Percentiles rank a stretch among this genome's conserved stretches.
Conservation (phyloP, 2,329 filamentous ascomycete species). For the Pseudocercospora musae region DNA sequence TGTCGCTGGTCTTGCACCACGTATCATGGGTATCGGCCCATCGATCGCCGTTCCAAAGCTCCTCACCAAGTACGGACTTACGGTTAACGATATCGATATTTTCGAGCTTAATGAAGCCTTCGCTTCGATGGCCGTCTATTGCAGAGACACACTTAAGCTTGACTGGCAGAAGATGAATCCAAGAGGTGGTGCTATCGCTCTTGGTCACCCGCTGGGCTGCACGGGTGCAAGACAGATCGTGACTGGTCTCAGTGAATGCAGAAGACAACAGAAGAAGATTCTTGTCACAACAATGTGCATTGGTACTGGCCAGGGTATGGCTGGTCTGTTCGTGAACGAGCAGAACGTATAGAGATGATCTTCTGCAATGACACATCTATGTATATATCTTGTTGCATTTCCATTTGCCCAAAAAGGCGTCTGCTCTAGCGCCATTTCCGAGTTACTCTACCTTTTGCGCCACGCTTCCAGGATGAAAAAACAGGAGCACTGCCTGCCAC, state of each 20-base stretch:
- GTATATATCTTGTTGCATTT: neutral
- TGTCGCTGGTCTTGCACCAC: constrained; percentile 81
- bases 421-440: neutral
- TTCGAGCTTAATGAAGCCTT: constrained; percentile 98
- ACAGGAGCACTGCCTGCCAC: neutral
- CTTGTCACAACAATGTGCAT: constrained; percentile 89
- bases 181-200: constrained; percentile 75
- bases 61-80: constrained; percentile 72
- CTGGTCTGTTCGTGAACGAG: constrained; percentile 64
- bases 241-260: constrained; percentile 57
- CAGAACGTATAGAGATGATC: constrained; percentile 36
- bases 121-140: constrained; percentile 96
- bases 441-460: neutral
- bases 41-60: constrained; percentile 74
- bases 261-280: constrained; percentile 35
- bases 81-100: constrained; percentile 79
- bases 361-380: neutral
- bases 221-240: constrained; percentile 81
- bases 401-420: neutral
- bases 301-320: constrained; percentile 66
- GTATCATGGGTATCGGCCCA: constrained; percentile 95
- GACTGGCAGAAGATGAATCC: constrained; percentile 77
- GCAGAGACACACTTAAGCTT: constrained; percentile 60
- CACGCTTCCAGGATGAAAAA: neutral
- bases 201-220: constrained; percentile 77